These are phyloP conservation scores for Globisporangium emineosum DNA, from an alignment of 352 stramenopile genomes.

Conservation along the genomic window DNA sequence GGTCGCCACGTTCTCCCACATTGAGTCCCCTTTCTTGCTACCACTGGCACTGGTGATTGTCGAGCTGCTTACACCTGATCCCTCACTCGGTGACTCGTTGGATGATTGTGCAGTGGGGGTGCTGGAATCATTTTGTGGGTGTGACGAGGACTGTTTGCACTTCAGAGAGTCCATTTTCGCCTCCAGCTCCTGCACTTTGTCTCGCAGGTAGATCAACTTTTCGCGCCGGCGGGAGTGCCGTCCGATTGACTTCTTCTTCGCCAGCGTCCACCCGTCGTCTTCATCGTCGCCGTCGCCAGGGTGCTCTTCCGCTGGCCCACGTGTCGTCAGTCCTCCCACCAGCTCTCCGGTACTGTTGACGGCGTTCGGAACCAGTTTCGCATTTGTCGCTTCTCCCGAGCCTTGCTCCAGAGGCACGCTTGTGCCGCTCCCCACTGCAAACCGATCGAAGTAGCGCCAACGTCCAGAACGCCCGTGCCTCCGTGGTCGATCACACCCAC, in stretches of 20 bases:
- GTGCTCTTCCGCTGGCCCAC: no score
- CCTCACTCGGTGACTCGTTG: no score
- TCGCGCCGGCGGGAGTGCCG: background rate
- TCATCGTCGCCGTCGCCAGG: background rate
- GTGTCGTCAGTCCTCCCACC: no score
- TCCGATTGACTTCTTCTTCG: background rate
- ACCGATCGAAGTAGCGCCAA: background rate
- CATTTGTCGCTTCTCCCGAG: background rate
- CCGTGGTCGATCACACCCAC: background rate
- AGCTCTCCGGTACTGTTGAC: no score
- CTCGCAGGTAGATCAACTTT: background rate
- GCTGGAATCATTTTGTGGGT: no score
- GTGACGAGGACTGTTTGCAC: background rate
- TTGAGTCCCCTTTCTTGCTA: background rate
- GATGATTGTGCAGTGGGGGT: no score
- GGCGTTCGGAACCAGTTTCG: background rate
- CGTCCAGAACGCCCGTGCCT: background rate
- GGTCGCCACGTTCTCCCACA: background rate
- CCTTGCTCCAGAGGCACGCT: background rate
- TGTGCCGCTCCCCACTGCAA: background rate
- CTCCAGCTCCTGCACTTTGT: background rate
- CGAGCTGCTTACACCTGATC: background rate
- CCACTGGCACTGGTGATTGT: background rate
- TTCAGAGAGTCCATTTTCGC: background rate
- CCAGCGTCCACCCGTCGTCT: background rate